Base-by-base conservation (phyloP, 2,329 filamentous ascomycete species). In the Fusarium sp. region DNA sequence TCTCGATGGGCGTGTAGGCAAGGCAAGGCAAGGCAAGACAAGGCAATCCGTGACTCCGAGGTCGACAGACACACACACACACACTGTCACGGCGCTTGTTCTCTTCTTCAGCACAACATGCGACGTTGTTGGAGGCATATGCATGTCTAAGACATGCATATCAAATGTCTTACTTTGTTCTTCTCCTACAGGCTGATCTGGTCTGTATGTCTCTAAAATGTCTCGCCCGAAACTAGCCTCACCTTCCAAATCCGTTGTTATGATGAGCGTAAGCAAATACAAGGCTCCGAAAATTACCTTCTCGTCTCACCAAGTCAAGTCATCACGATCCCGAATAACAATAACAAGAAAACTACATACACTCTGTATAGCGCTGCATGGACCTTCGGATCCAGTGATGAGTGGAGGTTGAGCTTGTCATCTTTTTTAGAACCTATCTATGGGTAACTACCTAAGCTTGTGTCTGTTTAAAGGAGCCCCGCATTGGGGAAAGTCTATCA, bases 161-260 rank as follows among this genome's bases (percentile, higher is more conserved):
- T 66, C 69, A 67, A 71, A 75, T 80, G 79, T 81, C 78, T 80
- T 72, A 76, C 72, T 76, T 59, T 64, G 49, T 50, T 64, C 47
- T 59, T 61, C 74, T 77, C 77, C 75, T 74, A 79, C 70, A 79
- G 78, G 77, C 43, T 75, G 63, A 77, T 77, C 72, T 74, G 56
- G 41, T 40, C 45, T 63, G 62, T 56, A 57, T 70, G 71, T 72
- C 65, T 72, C 63, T 70, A 56, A 59, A 61, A 67, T 72, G 71
- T 75, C 74, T 73, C 66, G 51, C 43, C 56, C 63, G 66, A 41
- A 60, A 56, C 35, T 47, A 60, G 57, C 56, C 58, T 63, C 62
- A 50, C 53, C 41, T 60, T 58, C 49, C 40, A 35, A 40, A 42
- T 23, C n/a, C n/a, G 45, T 55, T 48, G 15, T 33, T 25, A 49